A percentile compares a stretch with the other conserved stretches of the same genome.
Evolutionary conservation across 192 early-diverging fungal genomes (phyloP).

Genomic region (Oehlia diaphana): DNA sequence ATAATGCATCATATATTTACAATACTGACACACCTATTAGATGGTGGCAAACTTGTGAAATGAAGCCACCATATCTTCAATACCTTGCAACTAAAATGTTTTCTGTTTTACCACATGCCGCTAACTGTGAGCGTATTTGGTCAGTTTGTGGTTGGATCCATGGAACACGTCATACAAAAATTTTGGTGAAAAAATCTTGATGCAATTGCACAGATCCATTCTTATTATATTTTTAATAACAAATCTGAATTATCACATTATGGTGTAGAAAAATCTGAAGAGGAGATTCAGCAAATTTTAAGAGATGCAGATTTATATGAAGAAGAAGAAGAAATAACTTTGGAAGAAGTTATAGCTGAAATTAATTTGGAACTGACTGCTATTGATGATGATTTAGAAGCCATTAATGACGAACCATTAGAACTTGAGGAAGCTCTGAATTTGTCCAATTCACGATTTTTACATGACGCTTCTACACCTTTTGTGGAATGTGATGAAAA

Average conservation of each 20-base stretch:
- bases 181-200: neutral
- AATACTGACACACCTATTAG: neutral
- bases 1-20: neutral
- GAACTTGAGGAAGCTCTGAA: neutral
- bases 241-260: conserved; percentile 7
- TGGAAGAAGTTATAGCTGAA: neutral
- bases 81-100: neutral
- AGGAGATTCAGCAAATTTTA: neutral
- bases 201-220: neutral
- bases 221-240: neutral
- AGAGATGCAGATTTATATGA: neutral
- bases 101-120: neutral
- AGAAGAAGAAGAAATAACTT: neutral
- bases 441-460: neutral
- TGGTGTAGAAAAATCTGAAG: neutral
- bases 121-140: neutral
- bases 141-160: neutral
- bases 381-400: neutral
- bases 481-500: neutral
- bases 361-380: neutral
- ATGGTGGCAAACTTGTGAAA: neutral
- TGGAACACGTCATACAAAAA: neutral
- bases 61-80: neutral
- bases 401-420: neutral
- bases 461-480: neutral